These are phyloP conservation scores for Juglanconis oblonga DNA, from an alignment of 2,329 filamentous ascomycete species.

Conservation along the genomic window DNA sequence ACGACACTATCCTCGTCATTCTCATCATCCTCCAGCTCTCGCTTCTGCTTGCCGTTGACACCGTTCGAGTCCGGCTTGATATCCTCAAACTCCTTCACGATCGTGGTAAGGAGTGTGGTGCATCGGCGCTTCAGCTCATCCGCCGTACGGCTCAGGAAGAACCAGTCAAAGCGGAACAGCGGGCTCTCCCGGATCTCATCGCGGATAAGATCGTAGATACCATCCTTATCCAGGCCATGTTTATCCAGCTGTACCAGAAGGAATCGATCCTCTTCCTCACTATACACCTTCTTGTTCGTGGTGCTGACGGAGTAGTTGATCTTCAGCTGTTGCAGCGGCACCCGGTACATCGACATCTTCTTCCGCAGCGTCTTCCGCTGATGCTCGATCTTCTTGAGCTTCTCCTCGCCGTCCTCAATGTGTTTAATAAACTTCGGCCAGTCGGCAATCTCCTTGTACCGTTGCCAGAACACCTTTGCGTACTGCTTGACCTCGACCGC, in stretches of 20 bases:
- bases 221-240: conserved; percentile 86
- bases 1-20: conserved; percentile 81
- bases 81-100: conserved; percentile 91
- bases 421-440: conserved; percentile 84
- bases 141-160: conserved; percentile 92
- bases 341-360: conserved; percentile 96
- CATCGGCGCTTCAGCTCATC: conserved; percentile 90
- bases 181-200: conserved; percentile 94
- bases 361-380: conserved; percentile 90
- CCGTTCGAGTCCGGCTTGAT: conserved; percentile 54
- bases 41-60: conserved; percentile 68
- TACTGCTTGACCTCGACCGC: conserved; percentile 84
- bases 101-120: conserved; percentile 89
- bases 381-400: conserved; percentile 81
- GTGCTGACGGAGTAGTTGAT: conserved; percentile 99
- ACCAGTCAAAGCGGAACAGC: conserved; percentile 98
- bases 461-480: conserved; percentile 93
- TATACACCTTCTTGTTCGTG: conserved; percentile 99
- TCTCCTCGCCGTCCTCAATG: conserved; percentile 91
- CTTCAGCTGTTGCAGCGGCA: conserved; percentile 94
- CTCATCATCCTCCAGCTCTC: conserved; percentile 74
- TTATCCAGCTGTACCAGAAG: conserved; percentile 89
- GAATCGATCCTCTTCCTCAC: conserved; percentile 96
- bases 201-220: conserved; percentile 89
- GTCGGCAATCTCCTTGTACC: conserved; percentile 85